phyloP scores from a whole-genome alignment of 2,329 filamentous ascomycete genomes.

The Cladosporium sp. region DNA sequence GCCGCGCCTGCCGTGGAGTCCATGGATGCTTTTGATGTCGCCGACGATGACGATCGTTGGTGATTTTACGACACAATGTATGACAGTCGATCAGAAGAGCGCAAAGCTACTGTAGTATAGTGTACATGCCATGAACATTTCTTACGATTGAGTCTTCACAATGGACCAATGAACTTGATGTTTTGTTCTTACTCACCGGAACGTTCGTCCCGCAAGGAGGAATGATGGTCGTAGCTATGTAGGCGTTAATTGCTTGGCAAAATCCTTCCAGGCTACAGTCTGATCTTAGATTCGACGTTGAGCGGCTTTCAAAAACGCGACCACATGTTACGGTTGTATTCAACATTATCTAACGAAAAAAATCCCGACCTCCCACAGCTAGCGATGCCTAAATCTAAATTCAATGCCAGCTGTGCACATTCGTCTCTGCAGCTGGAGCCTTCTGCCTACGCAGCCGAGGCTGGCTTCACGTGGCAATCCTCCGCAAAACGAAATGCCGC shows the following conservation, averaged over 20 bases:
- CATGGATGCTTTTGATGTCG: constrained; percentile 22
- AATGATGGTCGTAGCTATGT: background rate
- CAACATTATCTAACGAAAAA: no score
- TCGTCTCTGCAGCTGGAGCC: constrained; percentile 1
- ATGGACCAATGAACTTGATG: background rate
- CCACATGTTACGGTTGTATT: no score
- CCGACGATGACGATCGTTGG: constrained; percentile 30
- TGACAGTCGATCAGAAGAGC: background rate
- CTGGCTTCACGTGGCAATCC: constrained; percentile 5
- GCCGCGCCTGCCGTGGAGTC: constrained; percentile 10
- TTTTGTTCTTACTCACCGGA: no score
- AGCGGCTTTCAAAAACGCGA: no score
- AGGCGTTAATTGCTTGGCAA: background rate
- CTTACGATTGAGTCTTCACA: background rate
- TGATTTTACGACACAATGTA: constrained; percentile 10
- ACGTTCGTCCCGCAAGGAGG: no score
- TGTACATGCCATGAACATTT: background rate
- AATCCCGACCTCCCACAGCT: background rate
- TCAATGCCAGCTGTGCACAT: background rate
- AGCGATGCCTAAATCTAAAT: background rate
- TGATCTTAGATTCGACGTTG: background rate
- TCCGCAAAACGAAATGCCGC: background rate
- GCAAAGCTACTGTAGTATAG: constrained; percentile 1
- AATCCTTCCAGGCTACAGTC: background rate
- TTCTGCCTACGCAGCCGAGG: constrained; percentile 6